A percentile compares a stretch with the other conserved stretches of the same genome.
Conservation (phyloP, 148 eudicot genomes). For the Amaranthus hypochondriacus region DNA sequence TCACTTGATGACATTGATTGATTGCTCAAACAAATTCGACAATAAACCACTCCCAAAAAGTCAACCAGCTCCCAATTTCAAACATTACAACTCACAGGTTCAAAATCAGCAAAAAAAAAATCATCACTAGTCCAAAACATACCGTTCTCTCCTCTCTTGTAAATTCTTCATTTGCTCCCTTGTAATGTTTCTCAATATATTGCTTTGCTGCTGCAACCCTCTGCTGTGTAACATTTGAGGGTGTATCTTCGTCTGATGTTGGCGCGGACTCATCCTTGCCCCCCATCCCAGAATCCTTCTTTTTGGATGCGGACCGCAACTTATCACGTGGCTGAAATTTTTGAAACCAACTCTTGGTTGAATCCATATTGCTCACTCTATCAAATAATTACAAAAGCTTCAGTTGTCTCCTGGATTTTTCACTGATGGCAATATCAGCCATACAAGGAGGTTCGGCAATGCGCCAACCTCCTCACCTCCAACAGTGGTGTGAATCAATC, state of each 20-base stretch:
- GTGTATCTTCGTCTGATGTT: conserved; percentile 62
- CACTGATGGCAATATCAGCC: conserved; percentile 2
- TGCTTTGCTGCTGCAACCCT: conserved; percentile 96
- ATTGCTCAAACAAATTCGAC: not conserved
- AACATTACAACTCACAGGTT: not conserved
- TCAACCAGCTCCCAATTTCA: conserved; percentile 1
- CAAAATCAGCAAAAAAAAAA: not conserved
- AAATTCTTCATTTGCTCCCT: conserved; percentile 95
- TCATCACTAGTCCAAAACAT: conserved; percentile 18
- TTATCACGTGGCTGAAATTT: conserved; percentile 84
- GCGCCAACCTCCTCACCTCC: conserved; percentile 26
- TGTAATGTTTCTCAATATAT: conserved; percentile 97
- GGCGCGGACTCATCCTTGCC: conserved; percentile 51
- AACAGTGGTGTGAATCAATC: conserved; percentile 18
- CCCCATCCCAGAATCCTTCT: conserved; percentile 48
- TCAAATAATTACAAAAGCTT: conserved; percentile 10
- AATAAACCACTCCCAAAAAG: conserved; percentile 10
- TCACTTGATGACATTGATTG: not conserved
- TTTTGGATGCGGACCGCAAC: conserved; percentile 52
- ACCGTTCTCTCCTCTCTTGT: conserved; percentile 96
- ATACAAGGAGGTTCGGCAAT: conserved; percentile 7
- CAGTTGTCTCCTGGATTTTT: conserved; percentile 12
- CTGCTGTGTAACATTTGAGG: conserved; percentile 75
- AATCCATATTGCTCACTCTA: conserved; percentile 55
- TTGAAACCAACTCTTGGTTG: conserved; percentile 91